A percentile compares a stretch with the other conserved stretches of the same genome.
These are phyloP conservation scores for Camellia sinensis DNA, from an alignment of 148 eudicot species.

Conservation along the genomic window DNA sequence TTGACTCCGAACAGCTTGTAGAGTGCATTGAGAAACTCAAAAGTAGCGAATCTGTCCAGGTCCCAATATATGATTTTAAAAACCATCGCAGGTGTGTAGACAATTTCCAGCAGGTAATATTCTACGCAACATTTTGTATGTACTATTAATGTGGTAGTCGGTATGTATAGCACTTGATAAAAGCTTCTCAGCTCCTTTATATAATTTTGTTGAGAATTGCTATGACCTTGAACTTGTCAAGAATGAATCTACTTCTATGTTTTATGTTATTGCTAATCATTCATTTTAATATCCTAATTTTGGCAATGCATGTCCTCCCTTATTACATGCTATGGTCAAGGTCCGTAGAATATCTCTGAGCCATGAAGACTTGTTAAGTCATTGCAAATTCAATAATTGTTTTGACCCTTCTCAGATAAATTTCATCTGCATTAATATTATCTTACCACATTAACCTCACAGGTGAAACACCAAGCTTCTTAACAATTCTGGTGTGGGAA, in stretches of 20 bases:
- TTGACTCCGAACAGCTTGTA: constrained; percentile 92
- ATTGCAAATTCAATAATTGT: neutral
- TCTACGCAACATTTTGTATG: neutral
- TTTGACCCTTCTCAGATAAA: too few species aligned
- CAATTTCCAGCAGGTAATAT: constrained; percentile 78
- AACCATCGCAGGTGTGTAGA: constrained; percentile 79
- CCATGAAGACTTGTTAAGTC: neutral
- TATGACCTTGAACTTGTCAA: neutral
- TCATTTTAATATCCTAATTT: neutral
- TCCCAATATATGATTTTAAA: constrained; percentile 93
- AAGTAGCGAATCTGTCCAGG: constrained; percentile 69
- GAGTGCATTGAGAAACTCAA: constrained; percentile 72
- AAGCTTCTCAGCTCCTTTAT: neutral
- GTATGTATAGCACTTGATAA: too few species aligned
- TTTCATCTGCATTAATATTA: constrained; percentile 1
- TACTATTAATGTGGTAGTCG: neutral
- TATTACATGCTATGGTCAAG: too few species aligned
- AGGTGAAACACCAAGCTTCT: neutral
- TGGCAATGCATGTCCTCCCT: neutral
- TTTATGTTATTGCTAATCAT: neutral
- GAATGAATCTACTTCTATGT: neutral
- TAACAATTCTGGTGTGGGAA: neutral
- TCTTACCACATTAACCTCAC: neutral
- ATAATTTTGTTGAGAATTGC: neutral
- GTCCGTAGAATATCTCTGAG: neutral